Evolutionary conservation across 371 early-diverging fungal genomes (phyloP).

Genomic region (Rhizopus sp.): DNA sequence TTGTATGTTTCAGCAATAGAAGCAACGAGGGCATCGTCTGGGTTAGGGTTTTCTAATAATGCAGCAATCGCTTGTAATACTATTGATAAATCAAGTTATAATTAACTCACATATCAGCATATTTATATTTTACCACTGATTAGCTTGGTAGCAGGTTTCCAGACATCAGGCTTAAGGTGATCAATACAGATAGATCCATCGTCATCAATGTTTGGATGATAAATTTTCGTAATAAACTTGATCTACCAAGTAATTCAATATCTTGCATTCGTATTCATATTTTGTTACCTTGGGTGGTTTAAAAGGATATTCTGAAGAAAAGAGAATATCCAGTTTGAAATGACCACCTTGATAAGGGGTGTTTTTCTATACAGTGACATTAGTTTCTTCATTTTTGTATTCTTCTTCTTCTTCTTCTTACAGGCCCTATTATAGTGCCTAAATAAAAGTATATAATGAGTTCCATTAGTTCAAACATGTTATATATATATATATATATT

Average conservation of each 20-base stretch:
- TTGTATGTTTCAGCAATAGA: constrained; percentile 84
- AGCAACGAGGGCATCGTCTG: constrained; percentile 88
- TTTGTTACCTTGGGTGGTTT: constrained; percentile 81
- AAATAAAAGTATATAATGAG: background rate
- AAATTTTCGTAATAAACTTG: constrained; percentile 84
- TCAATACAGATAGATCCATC: constrained; percentile 81
- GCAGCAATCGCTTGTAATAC: constrained; percentile 72
- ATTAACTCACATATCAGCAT: no score
- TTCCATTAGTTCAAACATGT: background rate
- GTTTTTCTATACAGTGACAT: constrained; percentile 27
- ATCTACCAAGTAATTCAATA: constrained; percentile 49
- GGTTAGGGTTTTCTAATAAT: constrained; percentile 85
- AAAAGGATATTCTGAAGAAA: constrained; percentile 90
- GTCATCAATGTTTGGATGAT: constrained; percentile 94
- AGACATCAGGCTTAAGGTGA: constrained; percentile 84
- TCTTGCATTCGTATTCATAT: background rate
- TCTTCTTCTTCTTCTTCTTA: constrained; percentile 25
- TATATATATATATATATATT: constrained; percentile 23
- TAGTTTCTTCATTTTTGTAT: no score
- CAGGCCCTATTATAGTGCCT: constrained; percentile 43
- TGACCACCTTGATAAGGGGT: constrained; percentile 85
- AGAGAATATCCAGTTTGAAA: constrained; percentile 81
- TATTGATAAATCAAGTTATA: constrained; percentile 9
- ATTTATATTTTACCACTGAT: constrained; percentile 44
- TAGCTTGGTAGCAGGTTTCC: constrained; percentile 90